phyloP scores from a whole-genome alignment of 371 early-diverging fungal species.

The Mortierella sp. region DNA sequence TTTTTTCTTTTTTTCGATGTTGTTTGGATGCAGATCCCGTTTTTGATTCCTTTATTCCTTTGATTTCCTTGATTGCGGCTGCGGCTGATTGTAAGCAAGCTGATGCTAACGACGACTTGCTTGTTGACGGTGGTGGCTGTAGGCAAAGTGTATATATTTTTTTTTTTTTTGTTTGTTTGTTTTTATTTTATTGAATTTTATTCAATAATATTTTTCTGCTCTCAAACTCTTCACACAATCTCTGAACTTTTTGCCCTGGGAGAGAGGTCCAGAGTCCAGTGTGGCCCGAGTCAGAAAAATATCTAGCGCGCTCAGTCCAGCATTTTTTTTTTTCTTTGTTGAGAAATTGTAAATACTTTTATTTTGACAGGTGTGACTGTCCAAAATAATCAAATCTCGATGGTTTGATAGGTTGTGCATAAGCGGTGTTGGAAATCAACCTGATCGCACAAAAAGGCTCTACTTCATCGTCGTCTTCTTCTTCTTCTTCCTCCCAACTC shows the following conservation, averaged over 20 bases:
- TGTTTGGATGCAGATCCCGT: not conserved
- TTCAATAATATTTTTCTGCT: not conserved
- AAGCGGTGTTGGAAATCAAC: not conserved
- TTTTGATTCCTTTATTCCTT: not conserved
- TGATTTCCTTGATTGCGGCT: no score
- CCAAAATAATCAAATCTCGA: not conserved
- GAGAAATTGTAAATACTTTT: no score
- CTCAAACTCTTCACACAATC: not conserved
- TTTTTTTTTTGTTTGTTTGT: not conserved
- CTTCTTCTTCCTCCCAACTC: not conserved
- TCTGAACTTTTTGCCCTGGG: not conserved
- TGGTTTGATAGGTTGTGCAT: not conserved
- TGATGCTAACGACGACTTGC: no score
- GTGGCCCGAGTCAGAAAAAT: constrained; percentile 9
- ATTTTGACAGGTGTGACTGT: not conserved
- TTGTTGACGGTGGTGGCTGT: no score
- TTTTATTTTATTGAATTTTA: no score
- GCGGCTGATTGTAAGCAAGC: no score
- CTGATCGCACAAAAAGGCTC: not conserved
- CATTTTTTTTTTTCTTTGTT: constrained; percentile 7
- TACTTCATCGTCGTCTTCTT: not conserved
- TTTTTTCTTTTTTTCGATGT: not conserved
- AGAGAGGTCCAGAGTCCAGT: not conserved
- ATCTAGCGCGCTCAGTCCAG: constrained; percentile 11
- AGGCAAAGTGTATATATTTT: no score